phyloP scores from a whole-genome alignment of 331 rosid genomes.

The Pyrus hybrid region DNA sequence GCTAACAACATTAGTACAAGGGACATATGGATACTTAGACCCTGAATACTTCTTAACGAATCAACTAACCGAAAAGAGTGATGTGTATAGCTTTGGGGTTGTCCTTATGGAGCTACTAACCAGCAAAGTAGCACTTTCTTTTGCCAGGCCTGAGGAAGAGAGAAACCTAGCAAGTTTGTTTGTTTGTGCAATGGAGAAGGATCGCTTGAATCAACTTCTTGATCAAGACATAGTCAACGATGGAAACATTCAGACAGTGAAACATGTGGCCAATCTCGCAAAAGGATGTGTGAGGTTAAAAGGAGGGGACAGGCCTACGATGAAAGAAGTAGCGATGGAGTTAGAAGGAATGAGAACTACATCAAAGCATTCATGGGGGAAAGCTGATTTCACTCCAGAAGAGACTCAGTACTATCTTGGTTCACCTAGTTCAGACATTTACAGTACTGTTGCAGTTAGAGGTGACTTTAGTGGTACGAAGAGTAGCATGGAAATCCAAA shows the following conservation, averaged over 20 bases:
- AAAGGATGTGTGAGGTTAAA: background rate
- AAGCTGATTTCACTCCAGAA: background rate
- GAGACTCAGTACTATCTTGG: constrained; percentile 4
- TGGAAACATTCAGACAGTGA: background rate
- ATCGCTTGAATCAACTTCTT: background rate
- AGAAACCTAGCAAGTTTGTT: background rate
- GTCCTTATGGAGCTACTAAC: background rate
- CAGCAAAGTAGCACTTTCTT: background rate
- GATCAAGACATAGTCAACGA: background rate
- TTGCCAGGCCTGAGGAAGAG: background rate
- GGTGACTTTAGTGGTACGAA: background rate
- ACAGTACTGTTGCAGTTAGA: background rate
- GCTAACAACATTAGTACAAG: background rate
- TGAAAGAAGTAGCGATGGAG: background rate
- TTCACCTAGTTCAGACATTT: background rate
- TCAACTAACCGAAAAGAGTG: background rate
- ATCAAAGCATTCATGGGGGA: background rate
- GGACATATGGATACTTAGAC: background rate
- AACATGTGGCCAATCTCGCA: background rate
- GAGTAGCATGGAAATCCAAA: constrained; percentile 14
- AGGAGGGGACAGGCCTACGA: background rate
- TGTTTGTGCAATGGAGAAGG: background rate
- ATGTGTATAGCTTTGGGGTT: background rate
- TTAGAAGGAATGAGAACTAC: background rate
- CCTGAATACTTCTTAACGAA: background rate